These are phyloP conservation scores for Malbranchea zuffiana DNA, from an alignment of 2,329 filamentous ascomycete genomes.

Conservation along the genomic window DNA sequence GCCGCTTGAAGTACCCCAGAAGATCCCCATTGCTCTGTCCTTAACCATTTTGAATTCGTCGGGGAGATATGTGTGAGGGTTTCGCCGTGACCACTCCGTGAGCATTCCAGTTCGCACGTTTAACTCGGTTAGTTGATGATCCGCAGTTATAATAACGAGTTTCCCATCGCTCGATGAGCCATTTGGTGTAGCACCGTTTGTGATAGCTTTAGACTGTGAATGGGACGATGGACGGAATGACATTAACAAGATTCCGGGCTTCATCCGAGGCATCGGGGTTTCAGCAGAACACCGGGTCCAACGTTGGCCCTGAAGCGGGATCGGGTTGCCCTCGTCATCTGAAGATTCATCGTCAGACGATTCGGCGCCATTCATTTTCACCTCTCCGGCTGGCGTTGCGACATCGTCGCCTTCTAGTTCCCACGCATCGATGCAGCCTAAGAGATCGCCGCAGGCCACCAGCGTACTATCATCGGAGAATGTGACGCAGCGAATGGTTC, in stretches of 20 bases:
- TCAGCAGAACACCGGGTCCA: conserved; percentile 68
- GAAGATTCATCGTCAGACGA: conserved; percentile 37
- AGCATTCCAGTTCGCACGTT: conserved; percentile 65
- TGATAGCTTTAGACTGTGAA: conserved; percentile 22
- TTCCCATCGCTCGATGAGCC: conserved; percentile 38
- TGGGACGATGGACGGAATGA: conserved; percentile 49
- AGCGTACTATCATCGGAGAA: conserved; percentile 75
- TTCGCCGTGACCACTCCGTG: conserved; percentile 75
- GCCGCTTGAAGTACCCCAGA: conserved; percentile 60
- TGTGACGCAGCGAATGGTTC: conserved; percentile 59
- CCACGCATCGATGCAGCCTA: conserved; percentile 83
- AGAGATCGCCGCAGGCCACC: conserved; percentile 67
- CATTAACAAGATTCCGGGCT: conserved; percentile 53
- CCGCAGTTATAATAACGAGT: conserved; percentile 51
- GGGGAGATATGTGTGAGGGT: conserved; percentile 65
- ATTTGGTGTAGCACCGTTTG: conserved; percentile 33
- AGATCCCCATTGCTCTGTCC: conserved; percentile 68
- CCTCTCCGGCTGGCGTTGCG: conserved; percentile 28
- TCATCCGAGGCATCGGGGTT: conserved; percentile 57
- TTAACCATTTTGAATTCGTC: conserved; percentile 60
- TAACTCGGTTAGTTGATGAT: conserved; percentile 64
- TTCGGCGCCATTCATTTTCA: conserved; percentile 28
- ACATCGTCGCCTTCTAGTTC: conserved; percentile 52
- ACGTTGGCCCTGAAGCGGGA: conserved; percentile 45
- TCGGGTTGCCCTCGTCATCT: conserved; percentile 38